Evolutionary conservation across 2,329 filamentous ascomycete genomes (phyloP).

Genomic region (Pseudonectria foliicola): DNA sequence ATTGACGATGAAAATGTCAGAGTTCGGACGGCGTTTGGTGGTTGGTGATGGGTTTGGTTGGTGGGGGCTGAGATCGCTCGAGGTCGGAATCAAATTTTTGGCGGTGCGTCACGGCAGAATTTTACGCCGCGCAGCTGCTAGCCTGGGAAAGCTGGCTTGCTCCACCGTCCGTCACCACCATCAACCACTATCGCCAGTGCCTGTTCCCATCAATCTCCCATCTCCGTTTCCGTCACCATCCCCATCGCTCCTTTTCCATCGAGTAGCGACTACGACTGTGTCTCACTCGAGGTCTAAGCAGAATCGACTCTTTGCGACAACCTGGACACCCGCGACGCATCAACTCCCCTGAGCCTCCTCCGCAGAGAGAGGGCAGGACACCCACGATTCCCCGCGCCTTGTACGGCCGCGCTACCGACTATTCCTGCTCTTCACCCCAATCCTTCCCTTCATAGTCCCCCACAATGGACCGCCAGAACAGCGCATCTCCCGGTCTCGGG

Average conservation of each 20-base stretch:
- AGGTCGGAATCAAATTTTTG: conserved; percentile 33
- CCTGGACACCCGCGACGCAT: too few species aligned
- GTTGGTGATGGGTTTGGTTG: conserved; percentile 13
- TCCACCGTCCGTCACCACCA: neutral
- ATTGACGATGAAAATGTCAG: conserved; percentile 2
- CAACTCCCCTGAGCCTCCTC: neutral
- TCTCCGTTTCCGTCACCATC: too few species aligned
- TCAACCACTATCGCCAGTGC: neutral
- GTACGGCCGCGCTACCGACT: too few species aligned
- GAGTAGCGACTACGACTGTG: too few species aligned
- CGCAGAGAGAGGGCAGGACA: neutral
- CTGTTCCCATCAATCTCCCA: neutral
- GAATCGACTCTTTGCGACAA: too few species aligned
- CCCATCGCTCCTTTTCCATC: too few species aligned
- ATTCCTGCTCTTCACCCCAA: too few species aligned
- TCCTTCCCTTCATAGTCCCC: too few species aligned
- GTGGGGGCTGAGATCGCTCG: conserved; percentile 14
- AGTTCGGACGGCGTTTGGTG: too few species aligned
- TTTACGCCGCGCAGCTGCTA: conserved; percentile 13
- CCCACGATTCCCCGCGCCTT: too few species aligned
- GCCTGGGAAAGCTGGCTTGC: neutral
- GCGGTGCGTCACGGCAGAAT: conserved; percentile 40
- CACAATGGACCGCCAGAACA: conserved; percentile 48
- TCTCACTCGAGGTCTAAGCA: too few species aligned
- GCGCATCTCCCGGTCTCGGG: conserved; percentile 42